Evolutionary conservation across 2,329 filamentous ascomycete species (phyloP).

Genomic region (Cercospora zeae-maydis): DNA sequence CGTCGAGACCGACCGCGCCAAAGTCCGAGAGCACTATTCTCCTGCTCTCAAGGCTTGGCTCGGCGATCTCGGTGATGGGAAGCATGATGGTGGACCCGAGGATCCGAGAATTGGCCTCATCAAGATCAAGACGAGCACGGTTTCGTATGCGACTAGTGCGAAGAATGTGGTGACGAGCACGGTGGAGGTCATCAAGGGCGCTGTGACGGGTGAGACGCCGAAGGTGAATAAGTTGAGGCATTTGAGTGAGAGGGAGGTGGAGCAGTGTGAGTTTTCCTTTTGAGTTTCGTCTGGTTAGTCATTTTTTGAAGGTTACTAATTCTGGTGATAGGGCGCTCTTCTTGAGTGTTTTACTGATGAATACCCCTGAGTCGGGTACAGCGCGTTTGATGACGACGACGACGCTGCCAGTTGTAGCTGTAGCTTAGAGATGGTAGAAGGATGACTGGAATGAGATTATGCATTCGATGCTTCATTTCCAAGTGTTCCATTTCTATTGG

Average conservation of each 20-base stretch:
- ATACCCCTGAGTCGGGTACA: background rate
- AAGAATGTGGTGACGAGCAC: slow-evolving; percentile 62
- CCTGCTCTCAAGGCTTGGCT: slow-evolving; percentile 76
- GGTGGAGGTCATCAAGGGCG: slow-evolving; percentile 71
- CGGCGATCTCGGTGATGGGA: slow-evolving; percentile 78
- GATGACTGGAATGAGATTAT: background rate
- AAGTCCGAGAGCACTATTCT: slow-evolving; percentile 72
- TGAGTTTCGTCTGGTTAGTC: background rate
- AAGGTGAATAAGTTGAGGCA: slow-evolving; percentile 73
- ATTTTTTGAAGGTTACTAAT: background rate
- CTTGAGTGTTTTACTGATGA: background rate
- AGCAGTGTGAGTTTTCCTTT: slow-evolving; percentile 49
- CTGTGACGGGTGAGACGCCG: slow-evolving; percentile 67
- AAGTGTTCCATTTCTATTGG: background rate
- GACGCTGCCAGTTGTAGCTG: slow-evolving; percentile 1
- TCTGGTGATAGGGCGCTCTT: slow-evolving; percentile 3
- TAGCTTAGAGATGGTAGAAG: background rate
- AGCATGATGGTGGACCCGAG: slow-evolving; percentile 74
- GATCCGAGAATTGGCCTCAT: slow-evolving; percentile 83
- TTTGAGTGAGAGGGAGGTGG: slow-evolving; percentile 63
- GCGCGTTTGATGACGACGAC: background rate
- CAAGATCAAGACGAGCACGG: slow-evolving; percentile 67
- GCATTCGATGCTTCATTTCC: background rate
- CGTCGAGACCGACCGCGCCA: slow-evolving; percentile 65
- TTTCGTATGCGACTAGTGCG: slow-evolving; percentile 64